Conservation (phyloP, 345 rosid genomes). For the Heritiera fomes region DNA sequence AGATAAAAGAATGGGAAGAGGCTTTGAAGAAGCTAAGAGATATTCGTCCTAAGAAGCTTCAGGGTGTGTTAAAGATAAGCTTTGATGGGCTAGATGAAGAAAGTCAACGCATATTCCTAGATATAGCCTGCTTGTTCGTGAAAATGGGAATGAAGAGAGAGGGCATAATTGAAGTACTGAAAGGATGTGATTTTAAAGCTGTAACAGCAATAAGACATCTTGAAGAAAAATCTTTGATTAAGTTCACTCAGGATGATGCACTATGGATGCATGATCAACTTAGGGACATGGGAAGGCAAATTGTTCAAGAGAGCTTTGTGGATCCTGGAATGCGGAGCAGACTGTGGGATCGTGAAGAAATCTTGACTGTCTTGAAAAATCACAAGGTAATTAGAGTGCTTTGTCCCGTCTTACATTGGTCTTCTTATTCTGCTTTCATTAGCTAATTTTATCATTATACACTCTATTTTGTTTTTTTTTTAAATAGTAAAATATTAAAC, state of each 20-base stretch:
- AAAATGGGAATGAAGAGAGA: slow-evolving; percentile 43
- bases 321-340: slow-evolving; percentile 56
- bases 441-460: not conserved
- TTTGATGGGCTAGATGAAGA: slow-evolving; percentile 49
- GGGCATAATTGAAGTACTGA: slow-evolving; percentile 49
- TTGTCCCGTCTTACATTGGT: not conserved
- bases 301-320: slow-evolving; percentile 27
- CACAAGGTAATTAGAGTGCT: slow-evolving; percentile 39
- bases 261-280: slow-evolving; percentile 83
- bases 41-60: slow-evolving; percentile 38
- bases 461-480: no score
- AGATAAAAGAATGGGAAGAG: slow-evolving; percentile 49
- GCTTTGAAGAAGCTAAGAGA: slow-evolving; percentile 42
- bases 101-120: slow-evolving; percentile 57
- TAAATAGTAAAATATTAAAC: no score
- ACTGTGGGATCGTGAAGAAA: slow-evolving; percentile 63
- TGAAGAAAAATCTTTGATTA: slow-evolving; percentile 54
- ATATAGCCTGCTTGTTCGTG: slow-evolving; percentile 65
- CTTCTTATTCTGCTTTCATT: not conserved
- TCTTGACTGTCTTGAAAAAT: slow-evolving; percentile 37
- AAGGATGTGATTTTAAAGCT: slow-evolving; percentile 57
- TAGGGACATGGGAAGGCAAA: slow-evolving; percentile 75
- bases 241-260: slow-evolving; percentile 25
- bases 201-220: slow-evolving; percentile 52
- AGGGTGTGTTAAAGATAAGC: slow-evolving; percentile 50